phyloP scores from a whole-genome alignment of 139 green algal species.

The Tetraselmis chui region DNA sequence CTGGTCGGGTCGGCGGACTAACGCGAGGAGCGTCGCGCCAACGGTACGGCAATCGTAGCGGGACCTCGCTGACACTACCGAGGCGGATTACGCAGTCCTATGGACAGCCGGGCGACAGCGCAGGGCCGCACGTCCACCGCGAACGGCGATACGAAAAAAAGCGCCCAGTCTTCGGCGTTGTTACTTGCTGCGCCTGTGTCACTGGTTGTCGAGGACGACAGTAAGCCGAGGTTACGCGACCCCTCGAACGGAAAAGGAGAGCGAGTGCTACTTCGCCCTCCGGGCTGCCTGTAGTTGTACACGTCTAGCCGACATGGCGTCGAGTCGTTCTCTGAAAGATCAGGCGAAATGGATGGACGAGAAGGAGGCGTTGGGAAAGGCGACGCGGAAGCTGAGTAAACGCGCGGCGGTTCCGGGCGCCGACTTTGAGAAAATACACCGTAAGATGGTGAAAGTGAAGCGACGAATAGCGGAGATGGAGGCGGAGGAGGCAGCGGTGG shows the following conservation, averaged over 20 bases:
- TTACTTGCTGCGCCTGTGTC: too few species aligned
- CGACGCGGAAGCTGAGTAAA: neutral
- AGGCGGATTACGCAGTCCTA: too few species aligned
- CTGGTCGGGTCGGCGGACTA: too few species aligned
- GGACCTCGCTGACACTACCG: too few species aligned
- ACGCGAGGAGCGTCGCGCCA: too few species aligned
- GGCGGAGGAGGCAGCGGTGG: neutral
- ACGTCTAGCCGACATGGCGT: neutral
- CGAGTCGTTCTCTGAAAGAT: neutral
- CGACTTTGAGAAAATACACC: constrained; percentile 7
- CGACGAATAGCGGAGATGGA: neutral
- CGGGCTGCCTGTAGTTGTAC: neutral
- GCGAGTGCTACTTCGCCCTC: neutral
- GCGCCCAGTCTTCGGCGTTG: too few species aligned
- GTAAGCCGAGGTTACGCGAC: neutral
- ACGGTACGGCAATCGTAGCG: too few species aligned
- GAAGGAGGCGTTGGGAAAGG: neutral
- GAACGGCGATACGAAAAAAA: too few species aligned
- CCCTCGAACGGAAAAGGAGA: neutral
- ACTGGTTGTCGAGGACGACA: neutral
- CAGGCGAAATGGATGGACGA: neutral
- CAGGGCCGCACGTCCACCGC: too few species aligned
- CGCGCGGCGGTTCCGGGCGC: neutral
- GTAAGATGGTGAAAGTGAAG: constrained; percentile 8
- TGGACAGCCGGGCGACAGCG: too few species aligned